Evolutionary conservation across 1,284 basidiomycete species (phyloP), one percentile per base, ranked within the genome.

Genomic region (Lignosus rhinocerotis): DNA sequence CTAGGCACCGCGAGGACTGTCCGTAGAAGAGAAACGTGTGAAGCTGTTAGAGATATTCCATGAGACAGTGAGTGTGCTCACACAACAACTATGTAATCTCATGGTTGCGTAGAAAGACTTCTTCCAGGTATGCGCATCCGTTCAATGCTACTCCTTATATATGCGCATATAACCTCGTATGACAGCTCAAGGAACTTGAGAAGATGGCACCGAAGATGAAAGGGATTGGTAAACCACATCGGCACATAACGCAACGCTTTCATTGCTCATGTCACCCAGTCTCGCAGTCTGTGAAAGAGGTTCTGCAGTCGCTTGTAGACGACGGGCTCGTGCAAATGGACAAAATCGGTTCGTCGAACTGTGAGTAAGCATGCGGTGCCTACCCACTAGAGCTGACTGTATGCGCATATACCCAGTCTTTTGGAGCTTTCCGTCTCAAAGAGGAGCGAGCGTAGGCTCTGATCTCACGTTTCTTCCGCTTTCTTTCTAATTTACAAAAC

Each of bases 291-390:
- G 90, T 96, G 46, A 96, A 96, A 71, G 93, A 96, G 64, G 87
- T 94, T 0, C 72, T 95, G 2, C 90, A 94, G 66, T 87, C 88
- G 6, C 81, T 96, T 30, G 87, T 93, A 19, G 86, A 92, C 64
- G 93, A 96, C 68, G 86, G 87, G 3, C 77, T 94, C 38, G 92
- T 95, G 14, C 85, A 88, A 69, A 79, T 78, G 48, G 94, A 96
- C 72, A 96, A 96, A 75, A 94, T 96, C 55, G 93, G 94, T 25
- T 91, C 92, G 6, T 93, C 92, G 3, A 95, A 95, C 69, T 96
- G 93, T 93, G 66, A 66, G 88, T 69, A 4, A n/a, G 32, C 32
- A 16, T 14, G 12, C 19, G 33, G 8, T 21, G 7, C 1, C 14
- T 16, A 8, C 8, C 21, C 4, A 31, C 4, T 16, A 6, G 11